These are phyloP conservation scores for Noccaea caerulescens DNA, from an alignment of 345 rosid species.

Conservation along the genomic window DNA sequence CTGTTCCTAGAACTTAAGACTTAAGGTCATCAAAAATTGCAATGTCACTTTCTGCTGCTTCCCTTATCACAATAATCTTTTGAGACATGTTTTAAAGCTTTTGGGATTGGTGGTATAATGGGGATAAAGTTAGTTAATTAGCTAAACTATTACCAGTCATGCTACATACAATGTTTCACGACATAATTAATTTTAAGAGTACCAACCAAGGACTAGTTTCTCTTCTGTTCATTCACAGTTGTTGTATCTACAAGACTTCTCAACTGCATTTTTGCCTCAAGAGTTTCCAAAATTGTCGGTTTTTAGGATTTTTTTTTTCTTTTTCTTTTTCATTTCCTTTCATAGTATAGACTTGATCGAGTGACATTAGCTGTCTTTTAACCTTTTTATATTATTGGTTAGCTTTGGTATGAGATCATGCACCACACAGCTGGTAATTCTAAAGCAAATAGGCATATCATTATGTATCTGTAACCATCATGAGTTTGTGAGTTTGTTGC, in stretches of 20 bases:
- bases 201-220: slow-evolving; percentile 9
- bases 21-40: slow-evolving; percentile 14
- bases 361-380: slow-evolving; percentile 1
- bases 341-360: slow-evolving; percentile 12
- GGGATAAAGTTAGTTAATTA: background rate
- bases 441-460: background rate
- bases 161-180: slow-evolving; percentile 19
- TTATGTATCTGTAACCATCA: slow-evolving; percentile 16
- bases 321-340: slow-evolving; percentile 23
- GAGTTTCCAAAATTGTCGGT: slow-evolving; percentile 12
- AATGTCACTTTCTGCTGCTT: slow-evolving; percentile 22
- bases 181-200: background rate
- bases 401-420: background rate
- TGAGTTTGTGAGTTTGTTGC: slow-evolving; percentile 1
- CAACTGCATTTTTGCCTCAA: slow-evolving; percentile 11
- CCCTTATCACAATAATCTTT: slow-evolving; percentile 19
- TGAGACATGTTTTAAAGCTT: too few relatives aligned
- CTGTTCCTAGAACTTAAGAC: slow-evolving; percentile 27
- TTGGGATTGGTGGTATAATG: slow-evolving; percentile 21
- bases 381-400: background rate
- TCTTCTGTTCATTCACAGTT: slow-evolving; percentile 6
- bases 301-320: slow-evolving; percentile 10
- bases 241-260: slow-evolving; percentile 12
- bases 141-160: slow-evolving; percentile 11
- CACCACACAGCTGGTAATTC: slow-evolving; percentile 15